Percentiles rank a stretch among this genome's conserved stretches.
phyloP scores from a whole-genome alignment of 2,329 filamentous ascomycete species.

The Neospermospora avenae region DNA sequence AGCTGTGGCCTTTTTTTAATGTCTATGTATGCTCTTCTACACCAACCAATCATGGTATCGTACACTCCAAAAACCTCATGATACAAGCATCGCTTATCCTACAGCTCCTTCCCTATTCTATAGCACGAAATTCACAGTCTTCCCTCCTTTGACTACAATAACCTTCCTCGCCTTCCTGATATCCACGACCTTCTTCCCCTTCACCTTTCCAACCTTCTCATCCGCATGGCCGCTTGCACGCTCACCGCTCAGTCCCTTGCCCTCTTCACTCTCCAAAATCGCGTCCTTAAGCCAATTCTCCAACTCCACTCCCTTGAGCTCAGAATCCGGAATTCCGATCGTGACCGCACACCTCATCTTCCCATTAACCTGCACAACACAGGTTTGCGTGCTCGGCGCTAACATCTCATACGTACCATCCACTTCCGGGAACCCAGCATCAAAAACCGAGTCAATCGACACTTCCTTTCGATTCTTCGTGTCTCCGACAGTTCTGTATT shows the following conservation, averaged over 20 bases:
- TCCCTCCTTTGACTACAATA: conserved; percentile 64
- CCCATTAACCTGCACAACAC: conserved; percentile 78
- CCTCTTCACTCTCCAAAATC: conserved; percentile 60
- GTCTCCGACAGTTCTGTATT: too few relatives aligned
- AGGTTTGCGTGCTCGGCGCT: conserved; percentile 48
- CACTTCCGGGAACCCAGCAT: conserved; percentile 53
- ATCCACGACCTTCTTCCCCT: conserved; percentile 35
- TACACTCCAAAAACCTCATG: too few relatives aligned
- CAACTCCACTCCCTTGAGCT: conserved; percentile 44
- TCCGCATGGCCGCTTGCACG: too few relatives aligned
- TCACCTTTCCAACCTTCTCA: conserved; percentile 33
- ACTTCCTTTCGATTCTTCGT: too few relatives aligned
- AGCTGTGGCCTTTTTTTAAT: too few relatives aligned
- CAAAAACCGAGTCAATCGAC: conserved; percentile 40
- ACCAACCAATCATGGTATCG: too few relatives aligned
- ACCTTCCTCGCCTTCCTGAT: conserved; percentile 56
- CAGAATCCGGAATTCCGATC: conserved; percentile 50
- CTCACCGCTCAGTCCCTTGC: conserved; percentile 37
- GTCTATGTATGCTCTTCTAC: too few relatives aligned
- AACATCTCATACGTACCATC: conserved; percentile 52
- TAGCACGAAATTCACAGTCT: conserved; percentile 71
- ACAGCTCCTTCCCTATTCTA: too few relatives aligned
- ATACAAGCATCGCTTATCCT: too few relatives aligned
- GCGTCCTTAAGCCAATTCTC: conserved; percentile 58
- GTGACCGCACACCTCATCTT: conserved; percentile 67